phyloP scores from a whole-genome alignment of 768 basidiomycete genomes.

The Tricholoma furcatifolium region DNA sequence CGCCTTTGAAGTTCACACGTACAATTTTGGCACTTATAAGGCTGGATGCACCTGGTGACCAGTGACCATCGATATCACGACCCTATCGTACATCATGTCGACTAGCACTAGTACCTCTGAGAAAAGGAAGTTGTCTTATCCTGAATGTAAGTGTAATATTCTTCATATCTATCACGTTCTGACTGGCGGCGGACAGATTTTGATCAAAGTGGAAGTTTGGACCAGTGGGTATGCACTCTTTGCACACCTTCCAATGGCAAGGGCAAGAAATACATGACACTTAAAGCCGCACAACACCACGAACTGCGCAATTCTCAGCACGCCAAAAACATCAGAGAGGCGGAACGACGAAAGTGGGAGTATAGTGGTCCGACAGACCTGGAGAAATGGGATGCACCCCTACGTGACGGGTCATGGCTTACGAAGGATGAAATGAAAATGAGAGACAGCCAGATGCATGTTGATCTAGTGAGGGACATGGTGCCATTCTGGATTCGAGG shows the following conservation, averaged over 20 bases:
- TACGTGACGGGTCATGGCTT: conserved; percentile 18
- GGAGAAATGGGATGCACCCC: conserved; percentile 22
- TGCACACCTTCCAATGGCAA: conserved; percentile 41
- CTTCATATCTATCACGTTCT: neutral
- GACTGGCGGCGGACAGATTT: conserved; percentile 21
- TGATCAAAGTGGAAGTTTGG: conserved; percentile 19
- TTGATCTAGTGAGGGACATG: conserved; percentile 49
- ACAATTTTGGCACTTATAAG: conserved; percentile 2
- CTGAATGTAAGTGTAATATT: conserved; percentile 13
- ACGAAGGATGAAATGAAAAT: conserved; percentile 28
- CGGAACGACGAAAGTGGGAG: conserved; percentile 17
- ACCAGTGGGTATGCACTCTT: conserved; percentile 36
- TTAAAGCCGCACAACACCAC: conserved; percentile 24
- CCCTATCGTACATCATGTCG: conserved; percentile 8
- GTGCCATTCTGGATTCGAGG: conserved; percentile 55
- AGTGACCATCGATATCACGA: conserved; percentile 4
- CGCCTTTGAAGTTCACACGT: conserved; percentile 6
- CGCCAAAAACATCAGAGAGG: conserved; percentile 14
- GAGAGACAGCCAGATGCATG: conserved; percentile 27
- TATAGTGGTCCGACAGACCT: conserved; percentile 14
- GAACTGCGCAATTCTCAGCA: conserved; percentile 21
- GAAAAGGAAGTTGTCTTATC: conserved; percentile 11
- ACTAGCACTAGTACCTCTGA: conserved; percentile 6
- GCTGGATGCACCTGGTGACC: neutral
- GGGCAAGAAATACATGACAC: conserved; percentile 32